Evolutionary conservation across 2,329 filamentous ascomycete species (phyloP).

Genomic region (Rhinocladiella mackenziei): DNA sequence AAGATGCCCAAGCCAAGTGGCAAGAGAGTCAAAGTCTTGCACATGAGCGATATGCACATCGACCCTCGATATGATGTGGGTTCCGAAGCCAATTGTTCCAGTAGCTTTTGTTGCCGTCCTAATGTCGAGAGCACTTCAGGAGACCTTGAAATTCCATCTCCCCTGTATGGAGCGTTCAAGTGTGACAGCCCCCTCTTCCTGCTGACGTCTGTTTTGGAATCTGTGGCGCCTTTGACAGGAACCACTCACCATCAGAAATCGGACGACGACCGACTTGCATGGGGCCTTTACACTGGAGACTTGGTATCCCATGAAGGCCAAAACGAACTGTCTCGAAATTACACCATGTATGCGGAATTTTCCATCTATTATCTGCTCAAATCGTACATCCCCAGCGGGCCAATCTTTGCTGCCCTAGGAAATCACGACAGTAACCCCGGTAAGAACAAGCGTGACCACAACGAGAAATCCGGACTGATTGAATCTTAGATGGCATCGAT

Average conservation of each 20-base stretch:
- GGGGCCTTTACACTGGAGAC: constrained; percentile 56
- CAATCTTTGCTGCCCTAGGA: constrained; percentile 54
- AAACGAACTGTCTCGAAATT: constrained; percentile 49
- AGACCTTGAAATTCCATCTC: constrained; percentile 45
- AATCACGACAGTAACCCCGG: constrained; percentile 55
- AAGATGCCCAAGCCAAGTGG: constrained; percentile 48
- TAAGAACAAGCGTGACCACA: constrained; percentile 1
- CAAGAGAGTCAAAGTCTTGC: constrained; percentile 53
- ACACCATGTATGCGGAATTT: constrained; percentile 52
- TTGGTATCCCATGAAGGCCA: constrained; percentile 54
- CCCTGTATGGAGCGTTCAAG: constrained; percentile 52
- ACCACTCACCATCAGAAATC: constrained; percentile 44
- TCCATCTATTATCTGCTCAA: constrained; percentile 55
- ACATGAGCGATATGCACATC: constrained; percentile 55
- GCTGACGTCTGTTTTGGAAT: constrained; percentile 53
- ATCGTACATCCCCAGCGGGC: constrained; percentile 50
- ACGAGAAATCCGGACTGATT: background rate
- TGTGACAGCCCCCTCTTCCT: constrained; percentile 59
- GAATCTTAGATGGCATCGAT: constrained; percentile 44
- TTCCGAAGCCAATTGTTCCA: constrained; percentile 53
- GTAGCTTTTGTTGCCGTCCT: constrained; percentile 50
- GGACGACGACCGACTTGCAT: constrained; percentile 44
- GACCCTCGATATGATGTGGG: constrained; percentile 53
- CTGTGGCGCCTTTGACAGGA: constrained; percentile 54
- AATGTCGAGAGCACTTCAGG: constrained; percentile 36